Base-by-base conservation (phyloP, 2,329 filamentous ascomycete species). In the Fusarium lateritium region DNA sequence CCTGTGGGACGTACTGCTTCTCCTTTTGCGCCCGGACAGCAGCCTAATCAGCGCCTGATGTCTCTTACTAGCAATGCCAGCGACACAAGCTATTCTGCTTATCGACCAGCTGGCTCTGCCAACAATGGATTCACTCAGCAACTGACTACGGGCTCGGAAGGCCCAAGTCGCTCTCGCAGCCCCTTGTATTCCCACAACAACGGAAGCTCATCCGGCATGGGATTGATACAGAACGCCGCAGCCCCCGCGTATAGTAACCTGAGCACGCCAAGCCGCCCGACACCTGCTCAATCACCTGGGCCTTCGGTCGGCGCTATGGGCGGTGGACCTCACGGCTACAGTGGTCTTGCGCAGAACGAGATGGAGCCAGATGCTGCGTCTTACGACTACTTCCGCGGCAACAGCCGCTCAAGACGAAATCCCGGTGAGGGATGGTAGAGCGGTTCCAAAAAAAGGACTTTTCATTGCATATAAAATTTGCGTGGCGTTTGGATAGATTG, bases 301-400 rank as follows among this genome's bases (percentile, higher is more conserved):
- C 81, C 83, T 2, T 83, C 83, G 13, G 71, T 78, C 6, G 85
- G 86, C 13, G 85, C 87, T 63, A 76, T 89, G 19, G 87, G 87
- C 19, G 86, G 87, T 54, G 87, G 88, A 4, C 86, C 87, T 2
- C 80, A 83, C 51, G 88, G 88, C 0, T 91, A 91, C 74, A 88
- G 86, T 15, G 84, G 84, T 26, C 76, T 91, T 55, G 84, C 87
- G 1, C 88, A 90, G 73, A 77, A 79, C 40, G 87, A 89, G 56
- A 78, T 80, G 22, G 57, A 73, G 75, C 61, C 55, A 21, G 84
- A 86, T 42, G 84, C 85, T 10, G 77, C 81, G 69, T 81, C 83
- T 62, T 89, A 88, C 68, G 86, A 89, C 74, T 89, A 89, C 69
- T 89, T 88, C 76, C 82, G 87, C 28, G 79, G 81, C 6, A 79